Base-by-base conservation (phyloP, 129 eudicot genomes). In the Pseudognaphalium luteoalbum region DNA sequence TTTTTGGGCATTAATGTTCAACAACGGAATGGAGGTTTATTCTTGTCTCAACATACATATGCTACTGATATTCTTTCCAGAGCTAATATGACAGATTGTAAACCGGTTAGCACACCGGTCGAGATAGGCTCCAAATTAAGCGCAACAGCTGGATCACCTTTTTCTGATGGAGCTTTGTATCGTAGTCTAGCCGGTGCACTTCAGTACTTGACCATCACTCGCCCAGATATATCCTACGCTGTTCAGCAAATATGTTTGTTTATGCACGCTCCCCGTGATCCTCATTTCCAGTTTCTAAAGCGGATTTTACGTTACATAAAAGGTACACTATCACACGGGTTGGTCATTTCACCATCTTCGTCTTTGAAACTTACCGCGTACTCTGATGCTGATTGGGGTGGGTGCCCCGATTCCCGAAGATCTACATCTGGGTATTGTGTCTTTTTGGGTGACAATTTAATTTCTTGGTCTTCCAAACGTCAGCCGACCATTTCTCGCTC, bases 401-500 rank as follows among this genome's bases (percentile, higher is more conserved):
- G n/a, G n/a, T n/a, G n/a, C n/a, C n/a, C n/a, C n/a, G 65, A 59
- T 28, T 59, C 65, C 1, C 29, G 65, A 19, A 28, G 65, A 2
- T 59, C 65, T 7, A 59, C 65, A 2, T 59, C 65, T 11, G 65
- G 65, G 5, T 59, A 59, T 15, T 59, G 65, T n/a, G 64, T 59
- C 7, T n/a, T n/a, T n/a, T n/a, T n/a, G n/a, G n/a, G n/a, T n/a
- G n/a, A n/a, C n/a, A n/a, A n/a, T n/a, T n/a, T 19, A 21, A 59
- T 59, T 9, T 59, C 65, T 6, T 59, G 65, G 65, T 59, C 65
- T 21, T 59, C 65, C 6, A 59, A 59, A 54, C 60, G 60, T n/a
- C 60, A 54, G 15, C 60, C 60, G 19, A 54, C 60, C 1, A 16
- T 54, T 4, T 59, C 65, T 6, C 29, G 65, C 5, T 59, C 65